A percentile compares a stretch with the other conserved stretches of the same genome.
These are phyloP conservation scores for Panaeolus papilionaceus DNA, from an alignment of 768 basidiomycete genomes.

Conservation along the genomic window DNA sequence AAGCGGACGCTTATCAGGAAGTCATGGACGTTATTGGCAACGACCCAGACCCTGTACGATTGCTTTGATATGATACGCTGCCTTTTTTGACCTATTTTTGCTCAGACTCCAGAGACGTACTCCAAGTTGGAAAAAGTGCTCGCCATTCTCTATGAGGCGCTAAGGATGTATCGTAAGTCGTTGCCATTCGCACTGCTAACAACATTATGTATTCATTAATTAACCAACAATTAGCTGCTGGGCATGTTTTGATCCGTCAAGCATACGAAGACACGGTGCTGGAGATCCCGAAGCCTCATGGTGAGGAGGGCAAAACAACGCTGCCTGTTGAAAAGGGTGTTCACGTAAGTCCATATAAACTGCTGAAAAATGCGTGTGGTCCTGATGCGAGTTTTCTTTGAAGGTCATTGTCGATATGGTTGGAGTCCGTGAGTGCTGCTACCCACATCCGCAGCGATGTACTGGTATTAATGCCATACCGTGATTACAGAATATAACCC, in stretches of 20 bases:
- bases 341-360: constrained; percentile 29
- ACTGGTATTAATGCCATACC: background rate
- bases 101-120: constrained; percentile 47
- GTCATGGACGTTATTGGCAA: constrained; percentile 45
- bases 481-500: constrained; percentile 51
- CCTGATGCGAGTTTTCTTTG: background rate
- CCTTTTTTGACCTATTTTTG: background rate
- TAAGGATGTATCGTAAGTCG: constrained; percentile 52
- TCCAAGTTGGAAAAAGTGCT: constrained; percentile 47
- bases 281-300: constrained; percentile 45
- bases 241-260: constrained; percentile 46
- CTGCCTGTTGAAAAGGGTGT: constrained; percentile 48
- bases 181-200: constrained; percentile 30
- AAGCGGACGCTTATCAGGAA: constrained; percentile 53
- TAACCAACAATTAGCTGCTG: constrained; percentile 40
- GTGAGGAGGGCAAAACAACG: constrained; percentile 42
- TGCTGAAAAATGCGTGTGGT: no score
- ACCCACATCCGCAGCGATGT: background rate
- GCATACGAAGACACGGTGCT: constrained; percentile 50
- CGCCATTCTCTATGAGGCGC: constrained; percentile 49
- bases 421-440: constrained; percentile 48
- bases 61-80: background rate
- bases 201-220: constrained; percentile 46
- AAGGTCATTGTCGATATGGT: constrained; percentile 55
- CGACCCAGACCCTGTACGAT: constrained; percentile 28